phyloP scores from a whole-genome alignment of 148 eudicot genomes.

The Chenopodium formosanum region DNA sequence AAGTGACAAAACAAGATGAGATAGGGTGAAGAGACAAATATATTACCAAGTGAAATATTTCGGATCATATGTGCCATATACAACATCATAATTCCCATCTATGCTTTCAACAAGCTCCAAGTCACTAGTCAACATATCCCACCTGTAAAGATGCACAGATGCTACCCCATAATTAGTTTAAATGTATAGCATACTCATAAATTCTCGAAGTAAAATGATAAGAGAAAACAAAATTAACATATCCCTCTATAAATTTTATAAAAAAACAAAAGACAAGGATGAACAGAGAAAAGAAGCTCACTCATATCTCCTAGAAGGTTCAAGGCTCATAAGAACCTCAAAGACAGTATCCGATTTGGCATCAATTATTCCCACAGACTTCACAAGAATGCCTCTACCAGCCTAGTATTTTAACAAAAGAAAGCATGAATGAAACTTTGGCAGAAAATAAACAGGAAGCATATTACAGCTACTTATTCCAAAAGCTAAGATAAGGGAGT shows the following conservation, averaged over 20 bases:
- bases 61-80: slow-evolving; percentile 80
- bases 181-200: not conserved
- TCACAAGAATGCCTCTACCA: slow-evolving; percentile 80
- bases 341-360: slow-evolving; percentile 81
- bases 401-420: slow-evolving; percentile 35
- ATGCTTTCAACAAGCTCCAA: slow-evolving; percentile 78
- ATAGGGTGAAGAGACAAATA: not conserved
- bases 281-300: slow-evolving; percentile 38
- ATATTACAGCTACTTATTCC: not conserved
- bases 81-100: slow-evolving; percentile 83
- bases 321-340: slow-evolving; percentile 71
- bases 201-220: not conserved
- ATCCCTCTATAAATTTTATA: not conserved
- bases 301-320: slow-evolving; percentile 84
- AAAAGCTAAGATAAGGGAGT: not conserved
- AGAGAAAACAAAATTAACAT: not conserved
- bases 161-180: slow-evolving; percentile 5
- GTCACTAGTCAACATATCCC: slow-evolving; percentile 88
- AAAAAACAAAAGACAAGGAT: not conserved
- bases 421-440: not conserved
- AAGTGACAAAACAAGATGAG: not conserved
- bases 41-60: slow-evolving; percentile 65
- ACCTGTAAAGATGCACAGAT: slow-evolving; percentile 49
- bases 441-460: not conserved
- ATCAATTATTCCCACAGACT: slow-evolving; percentile 86